Conservation (phyloP, 441 rosid species). For the Gossypium davidsonii region DNA sequence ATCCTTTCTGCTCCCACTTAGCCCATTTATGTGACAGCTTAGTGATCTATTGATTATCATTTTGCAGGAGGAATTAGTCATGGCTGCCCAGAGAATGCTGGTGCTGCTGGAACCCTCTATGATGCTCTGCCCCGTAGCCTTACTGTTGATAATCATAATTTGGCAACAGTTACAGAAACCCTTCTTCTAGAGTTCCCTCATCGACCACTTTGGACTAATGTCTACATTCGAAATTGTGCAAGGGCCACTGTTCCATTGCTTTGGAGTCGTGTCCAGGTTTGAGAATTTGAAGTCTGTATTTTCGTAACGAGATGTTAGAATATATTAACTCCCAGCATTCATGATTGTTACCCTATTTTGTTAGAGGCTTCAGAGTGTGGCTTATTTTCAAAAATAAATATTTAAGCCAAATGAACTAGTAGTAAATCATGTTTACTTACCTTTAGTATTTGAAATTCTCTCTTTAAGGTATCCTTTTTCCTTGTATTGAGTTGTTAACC, state of each 20-base stretch:
- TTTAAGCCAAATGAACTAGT: not conserved
- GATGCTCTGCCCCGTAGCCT: constrained; percentile 99
- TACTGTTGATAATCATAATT: constrained; percentile 75
- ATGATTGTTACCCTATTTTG: not conserved
- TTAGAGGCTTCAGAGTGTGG: not conserved
- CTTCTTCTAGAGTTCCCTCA: constrained; percentile 92
- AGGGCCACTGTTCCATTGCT: constrained; percentile 93
- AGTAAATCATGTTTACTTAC: not conserved
- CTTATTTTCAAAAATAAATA: not conserved
- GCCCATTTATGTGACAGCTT: not conserved
- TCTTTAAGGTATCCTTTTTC: not conserved
- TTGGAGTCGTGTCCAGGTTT: constrained; percentile 99
- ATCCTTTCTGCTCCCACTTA: not conserved
- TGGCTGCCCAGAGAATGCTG: constrained; percentile 87
- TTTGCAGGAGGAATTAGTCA: constrained; percentile 73
- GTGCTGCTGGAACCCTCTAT: constrained; percentile 93
- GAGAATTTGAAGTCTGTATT: constrained; percentile 2
- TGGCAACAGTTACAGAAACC: constrained; percentile 87
- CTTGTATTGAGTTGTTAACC: not conserved
- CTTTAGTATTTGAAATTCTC: not conserved
- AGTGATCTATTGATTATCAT: constrained; percentile 3
- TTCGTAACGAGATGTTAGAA: not conserved
- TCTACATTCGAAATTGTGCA: constrained; percentile 77
- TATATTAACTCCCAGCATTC: not conserved
- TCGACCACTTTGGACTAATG: constrained; percentile 78